Percentiles rank a stretch among this genome's conserved stretches.
phyloP scores from a whole-genome alignment of 768 basidiomycete genomes.

The Leccinum subgranulosum region DNA sequence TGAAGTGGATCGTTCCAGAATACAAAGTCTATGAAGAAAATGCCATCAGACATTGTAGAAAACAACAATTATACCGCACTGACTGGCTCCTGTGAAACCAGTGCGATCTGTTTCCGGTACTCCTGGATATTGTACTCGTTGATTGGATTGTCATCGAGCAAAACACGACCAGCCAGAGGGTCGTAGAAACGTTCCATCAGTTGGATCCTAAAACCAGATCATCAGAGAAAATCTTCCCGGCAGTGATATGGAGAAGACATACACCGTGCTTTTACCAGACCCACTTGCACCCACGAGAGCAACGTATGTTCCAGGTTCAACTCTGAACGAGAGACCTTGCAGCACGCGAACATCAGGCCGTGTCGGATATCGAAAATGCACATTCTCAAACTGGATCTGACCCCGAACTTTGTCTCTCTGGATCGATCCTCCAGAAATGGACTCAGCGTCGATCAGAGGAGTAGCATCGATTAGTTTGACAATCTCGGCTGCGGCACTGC shows the following conservation, averaged over 20 bases:
- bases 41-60: not conserved
- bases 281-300: slow-evolving; percentile 82
- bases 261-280: slow-evolving; percentile 80
- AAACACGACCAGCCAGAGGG: slow-evolving; percentile 68
- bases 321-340: slow-evolving; percentile 66
- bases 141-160: slow-evolving; percentile 74
- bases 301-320: slow-evolving; percentile 78
- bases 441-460: slow-evolving; percentile 81
- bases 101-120: slow-evolving; percentile 83
- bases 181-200: slow-evolving; percentile 88
- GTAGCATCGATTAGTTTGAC: slow-evolving; percentile 69
- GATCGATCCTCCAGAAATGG: slow-evolving; percentile 54
- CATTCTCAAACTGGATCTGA: slow-evolving; percentile 71
- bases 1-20: slow-evolving; percentile 88
- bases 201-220: slow-evolving; percentile 52
- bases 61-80: slow-evolving; percentile 10
- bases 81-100: slow-evolving; percentile 86
- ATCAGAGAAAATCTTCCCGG: not conserved
- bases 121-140: slow-evolving; percentile 76
- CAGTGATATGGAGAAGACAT: slow-evolving; percentile 25
- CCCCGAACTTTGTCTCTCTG: slow-evolving; percentile 48
- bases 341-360: slow-evolving; percentile 81
- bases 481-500: slow-evolving; percentile 71
- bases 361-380: slow-evolving; percentile 92
- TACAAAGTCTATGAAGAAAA: slow-evolving; percentile 58